Percentiles rank a stretch among this genome's conserved stretches.
Conservation (phyloP, 805 yeast species). For the Yamadazyma tumulicola region DNA sequence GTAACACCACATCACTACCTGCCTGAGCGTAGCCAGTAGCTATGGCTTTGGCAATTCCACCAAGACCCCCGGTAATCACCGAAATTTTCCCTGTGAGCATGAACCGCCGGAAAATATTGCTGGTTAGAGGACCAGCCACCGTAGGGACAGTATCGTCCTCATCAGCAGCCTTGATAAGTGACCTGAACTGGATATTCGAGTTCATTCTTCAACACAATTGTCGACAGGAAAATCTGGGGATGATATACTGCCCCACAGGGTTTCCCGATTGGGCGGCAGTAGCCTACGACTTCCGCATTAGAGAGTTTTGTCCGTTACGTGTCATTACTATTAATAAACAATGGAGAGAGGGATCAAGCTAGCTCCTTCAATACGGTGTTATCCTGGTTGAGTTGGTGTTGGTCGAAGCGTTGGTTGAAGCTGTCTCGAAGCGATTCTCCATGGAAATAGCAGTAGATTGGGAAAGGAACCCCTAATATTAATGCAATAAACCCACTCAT, state of each 20-base stretch:
- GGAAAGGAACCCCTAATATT: conserved; percentile 64
- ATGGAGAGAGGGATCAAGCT: neutral
- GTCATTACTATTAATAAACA: no score
- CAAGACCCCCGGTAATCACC: conserved; percentile 29
- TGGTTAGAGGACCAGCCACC: conserved; percentile 4
- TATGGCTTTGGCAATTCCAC: conserved; percentile 28
- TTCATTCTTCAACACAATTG: no score
- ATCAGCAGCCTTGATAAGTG: conserved; percentile 13
- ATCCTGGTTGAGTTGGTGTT: conserved; percentile 30
- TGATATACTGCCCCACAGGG: no score
- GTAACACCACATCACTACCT: conserved; percentile 23
- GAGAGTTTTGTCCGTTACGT: no score
- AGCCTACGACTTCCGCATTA: no score
- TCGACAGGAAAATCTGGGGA: no score
- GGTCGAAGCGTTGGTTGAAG: conserved; percentile 51
- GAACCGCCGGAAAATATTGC: conserved; percentile 13
- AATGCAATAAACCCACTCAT: conserved; percentile 56
- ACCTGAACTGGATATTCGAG: no score
- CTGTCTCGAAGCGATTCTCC: conserved; percentile 59
- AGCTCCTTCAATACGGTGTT: conserved; percentile 3
- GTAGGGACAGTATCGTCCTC: conserved; percentile 14
- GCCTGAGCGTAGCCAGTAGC: conserved; percentile 26
- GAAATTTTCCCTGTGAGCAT: conserved; percentile 22
- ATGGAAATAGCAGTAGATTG: conserved; percentile 50
- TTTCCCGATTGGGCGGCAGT: no score